Conservation (phyloP, 768 basidiomycete genomes). For the Boletus fagicola region DNA sequence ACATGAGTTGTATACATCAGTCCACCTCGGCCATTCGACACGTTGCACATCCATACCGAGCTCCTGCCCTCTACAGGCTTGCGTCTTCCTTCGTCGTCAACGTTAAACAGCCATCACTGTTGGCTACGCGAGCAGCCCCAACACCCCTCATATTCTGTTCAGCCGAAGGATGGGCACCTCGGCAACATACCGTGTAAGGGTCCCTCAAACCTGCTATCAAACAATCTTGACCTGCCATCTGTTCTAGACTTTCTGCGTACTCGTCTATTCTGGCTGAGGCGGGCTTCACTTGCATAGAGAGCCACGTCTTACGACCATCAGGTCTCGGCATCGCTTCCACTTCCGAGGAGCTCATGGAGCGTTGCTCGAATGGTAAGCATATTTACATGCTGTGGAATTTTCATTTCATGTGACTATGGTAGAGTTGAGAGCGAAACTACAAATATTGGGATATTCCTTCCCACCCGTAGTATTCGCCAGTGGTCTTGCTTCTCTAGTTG, state of each 20-base stretch:
- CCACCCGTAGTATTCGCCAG: constrained; percentile 58
- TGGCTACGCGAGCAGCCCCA: constrained; percentile 46
- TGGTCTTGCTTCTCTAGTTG: constrained; percentile 49
- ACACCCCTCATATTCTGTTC: constrained; percentile 56
- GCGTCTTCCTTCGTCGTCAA: constrained; percentile 33
- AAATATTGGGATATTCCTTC: constrained; percentile 46
- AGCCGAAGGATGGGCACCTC: constrained; percentile 42
- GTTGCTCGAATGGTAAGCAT: constrained; percentile 41
- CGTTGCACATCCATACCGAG: not conserved
- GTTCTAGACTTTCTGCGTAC: constrained; percentile 27
- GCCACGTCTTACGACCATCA: constrained; percentile 36
- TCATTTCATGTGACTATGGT: not conserved
- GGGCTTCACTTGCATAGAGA: constrained; percentile 50
- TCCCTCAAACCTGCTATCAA: not conserved
- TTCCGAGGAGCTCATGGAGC: constrained; percentile 34
- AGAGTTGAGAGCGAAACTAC: constrained; percentile 46
- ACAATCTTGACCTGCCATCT: not conserved
- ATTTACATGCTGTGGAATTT: not conserved
- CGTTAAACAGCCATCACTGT: constrained; percentile 35
- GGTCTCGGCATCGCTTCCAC: not conserved
- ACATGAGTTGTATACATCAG: not conserved
- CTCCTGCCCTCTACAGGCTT: not conserved
- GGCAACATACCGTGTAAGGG: constrained; percentile 39
- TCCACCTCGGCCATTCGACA: not conserved
- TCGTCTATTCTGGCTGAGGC: constrained; percentile 44